Evolutionary conservation across 2,329 filamentous ascomycete species (phyloP).

Genomic region (Neofusicoccum umdonicola): DNA sequence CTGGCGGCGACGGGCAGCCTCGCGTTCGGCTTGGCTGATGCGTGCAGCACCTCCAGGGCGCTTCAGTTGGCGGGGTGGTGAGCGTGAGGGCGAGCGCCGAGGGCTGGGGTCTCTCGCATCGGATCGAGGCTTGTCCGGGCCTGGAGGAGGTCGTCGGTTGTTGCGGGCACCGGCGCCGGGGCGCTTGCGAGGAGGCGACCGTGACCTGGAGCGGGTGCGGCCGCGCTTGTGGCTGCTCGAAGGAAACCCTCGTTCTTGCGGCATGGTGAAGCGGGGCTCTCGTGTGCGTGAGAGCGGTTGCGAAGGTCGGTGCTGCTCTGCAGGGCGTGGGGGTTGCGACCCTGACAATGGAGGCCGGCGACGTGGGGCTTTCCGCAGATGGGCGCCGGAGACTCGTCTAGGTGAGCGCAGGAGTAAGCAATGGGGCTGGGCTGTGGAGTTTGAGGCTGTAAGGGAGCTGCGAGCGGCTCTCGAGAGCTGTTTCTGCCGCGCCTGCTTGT

Average conservation of each 20-base stretch:
- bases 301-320: neutral
- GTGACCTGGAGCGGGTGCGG: slow-evolving; percentile 31
- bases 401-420: neutral
- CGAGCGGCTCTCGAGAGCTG: slow-evolving; percentile 8
- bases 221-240: slow-evolving; percentile 9
- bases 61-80: slow-evolving; percentile 63
- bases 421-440: neutral
- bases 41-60: slow-evolving; percentile 54
- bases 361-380: neutral
- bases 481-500: neutral
- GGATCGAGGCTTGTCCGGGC: neutral
- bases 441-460: neutral
- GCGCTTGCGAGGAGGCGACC: slow-evolving; percentile 36
- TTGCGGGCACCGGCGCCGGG: slow-evolving; percentile 31
- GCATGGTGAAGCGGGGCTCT: slow-evolving; percentile 6
- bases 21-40: slow-evolving; percentile 65
- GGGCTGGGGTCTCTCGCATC: slow-evolving; percentile 6
- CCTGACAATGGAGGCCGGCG: too few species aligned
- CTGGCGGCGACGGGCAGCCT: slow-evolving; percentile 60
- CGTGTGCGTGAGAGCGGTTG: neutral
- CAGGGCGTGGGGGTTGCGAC: neutral
- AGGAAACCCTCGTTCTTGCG: slow-evolving; percentile 15
- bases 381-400: neutral
- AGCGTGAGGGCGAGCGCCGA: slow-evolving; percentile 28
- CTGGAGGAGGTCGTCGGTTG: slow-evolving; percentile 8